Conservation (phyloP, 148 eudicot species). For the Salicornia ramosissima region DNA sequence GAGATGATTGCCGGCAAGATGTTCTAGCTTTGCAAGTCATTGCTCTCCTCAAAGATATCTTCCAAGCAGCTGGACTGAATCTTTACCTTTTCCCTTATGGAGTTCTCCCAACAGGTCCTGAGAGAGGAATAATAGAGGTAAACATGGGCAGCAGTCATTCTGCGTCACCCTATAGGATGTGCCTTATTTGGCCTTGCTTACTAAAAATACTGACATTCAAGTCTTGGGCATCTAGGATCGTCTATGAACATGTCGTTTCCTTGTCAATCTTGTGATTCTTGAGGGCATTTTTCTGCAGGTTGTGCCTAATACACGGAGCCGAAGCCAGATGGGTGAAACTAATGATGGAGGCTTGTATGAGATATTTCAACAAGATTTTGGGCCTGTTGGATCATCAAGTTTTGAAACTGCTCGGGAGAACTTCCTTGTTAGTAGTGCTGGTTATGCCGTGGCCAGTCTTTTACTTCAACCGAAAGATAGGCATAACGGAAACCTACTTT, state of each 20-base stretch:
- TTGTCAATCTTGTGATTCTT: neutral
- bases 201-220: neutral
- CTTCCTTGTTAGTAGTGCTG: constrained; percentile 95
- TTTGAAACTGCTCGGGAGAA: constrained; percentile 97
- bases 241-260: neutral
- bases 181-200: neutral
- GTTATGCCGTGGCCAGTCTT: constrained; percentile 98
- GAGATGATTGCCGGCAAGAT: constrained; percentile 99
- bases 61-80: constrained; percentile 72
- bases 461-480: constrained; percentile 97
- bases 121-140: constrained; percentile 95
- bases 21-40: constrained; percentile 98
- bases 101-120: constrained; percentile 97
- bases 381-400: constrained; percentile 83
- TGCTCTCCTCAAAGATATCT: constrained; percentile 83
- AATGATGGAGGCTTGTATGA: constrained; percentile 98
- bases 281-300: constrained; percentile 44
- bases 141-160: neutral
- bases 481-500: constrained; percentile 94
- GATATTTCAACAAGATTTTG: constrained; percentile 96
- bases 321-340: constrained; percentile 99
- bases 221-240: neutral
- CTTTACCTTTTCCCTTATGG: constrained; percentile 94
- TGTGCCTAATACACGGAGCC: constrained; percentile 91
- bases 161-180: neutral